These are phyloP conservation scores for Microbotryomycetes sp. DNA, from an alignment of 1,284 basidiomycete genomes.

Conservation along the genomic window DNA sequence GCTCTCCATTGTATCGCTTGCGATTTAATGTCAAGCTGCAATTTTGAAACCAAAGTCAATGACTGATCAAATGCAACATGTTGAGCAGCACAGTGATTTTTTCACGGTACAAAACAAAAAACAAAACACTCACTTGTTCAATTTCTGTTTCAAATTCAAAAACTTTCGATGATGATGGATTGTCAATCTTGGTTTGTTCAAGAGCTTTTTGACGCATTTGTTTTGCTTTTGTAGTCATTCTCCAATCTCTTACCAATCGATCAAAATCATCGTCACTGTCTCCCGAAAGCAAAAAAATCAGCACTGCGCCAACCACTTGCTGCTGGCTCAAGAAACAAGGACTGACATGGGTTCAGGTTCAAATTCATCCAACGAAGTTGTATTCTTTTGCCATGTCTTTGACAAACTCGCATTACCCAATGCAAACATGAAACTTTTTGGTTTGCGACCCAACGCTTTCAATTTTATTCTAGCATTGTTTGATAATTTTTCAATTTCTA, in stretches of 20 bases:
- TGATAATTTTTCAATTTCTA: conserved; percentile 2
- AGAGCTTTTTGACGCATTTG: background rate
- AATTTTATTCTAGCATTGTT: conserved; percentile 11
- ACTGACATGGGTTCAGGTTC: conserved; percentile 15
- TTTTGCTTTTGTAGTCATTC: conserved; percentile 6
- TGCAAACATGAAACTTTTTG: conserved; percentile 21
- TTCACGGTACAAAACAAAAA: too few species aligned
- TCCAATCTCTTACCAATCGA: conserved; percentile 12
- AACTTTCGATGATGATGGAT: conserved; percentile 3
- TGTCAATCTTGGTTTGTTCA: background rate
- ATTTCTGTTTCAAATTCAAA: conserved; percentile 4
- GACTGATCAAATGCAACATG: background rate
- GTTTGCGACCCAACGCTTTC: conserved; percentile 1
- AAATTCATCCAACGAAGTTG: conserved; percentile 22
- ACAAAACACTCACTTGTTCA: background rate
- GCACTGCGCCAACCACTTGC: too few species aligned
- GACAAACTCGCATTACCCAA: conserved; percentile 30
- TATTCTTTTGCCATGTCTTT: conserved; percentile 26
- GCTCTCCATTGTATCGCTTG: conserved; percentile 31
- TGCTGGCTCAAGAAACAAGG: background rate
- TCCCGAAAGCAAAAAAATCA: background rate
- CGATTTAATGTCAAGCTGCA: conserved; percentile 5
- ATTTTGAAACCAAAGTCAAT: conserved; percentile 1
- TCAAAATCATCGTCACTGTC: conserved; percentile 13
- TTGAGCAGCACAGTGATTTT: too few species aligned